Base-by-base conservation (phyloP, 768 basidiomycete species). In the Rhizopogon roseolus region DNA sequence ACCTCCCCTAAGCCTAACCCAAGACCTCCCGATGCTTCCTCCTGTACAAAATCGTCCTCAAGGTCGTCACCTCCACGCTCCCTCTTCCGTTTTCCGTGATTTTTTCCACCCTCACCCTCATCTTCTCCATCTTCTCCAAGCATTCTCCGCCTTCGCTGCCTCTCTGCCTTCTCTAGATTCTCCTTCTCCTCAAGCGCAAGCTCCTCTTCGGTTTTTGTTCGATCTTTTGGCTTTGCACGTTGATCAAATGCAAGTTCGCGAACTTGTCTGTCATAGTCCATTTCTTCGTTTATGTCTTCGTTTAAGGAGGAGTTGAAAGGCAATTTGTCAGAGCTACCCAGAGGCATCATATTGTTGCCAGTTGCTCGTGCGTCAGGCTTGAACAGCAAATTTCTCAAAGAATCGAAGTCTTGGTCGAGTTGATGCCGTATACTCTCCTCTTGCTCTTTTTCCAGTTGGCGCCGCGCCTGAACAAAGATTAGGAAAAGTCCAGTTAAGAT, bases 121-220 rank as follows among this genome's bases (percentile, higher is more conserved):
- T 80, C 81, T 40, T 84, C 86, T 53, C 76, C 81, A 27, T 84
- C 82, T 55, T 90, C 72, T 5, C 97, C 97, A 46, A 88, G 68
- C 95, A 98, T 97, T 22, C 97, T 82, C 61, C 84, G 75, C 45
- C 86, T 67, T 28, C 97, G 78, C 58, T 76, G 79, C 61, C 80
- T 76, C 71, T 99, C 97, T 1, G 91, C 90, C 67, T 85, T 87
- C 71, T 95, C 90, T 51, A 99, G 70, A 5, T 81, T 77, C 60
- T 90, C 89, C 62, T 92, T 94, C 64, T 89, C 90, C 57, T 96
- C 93, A 56, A 88, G 55, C 5, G 94, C 95, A 28, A 93, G 62
- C 64, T 99, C 97, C 62, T 98, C 93, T 62, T 97, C 96, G 0
- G 95, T 98, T 74, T 97, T 98, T 28, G 92, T 94, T 52, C 97